Evolutionary conservation across 805 yeast species (phyloP).

Genomic region (Dipodascopsis uninucleata): DNA sequence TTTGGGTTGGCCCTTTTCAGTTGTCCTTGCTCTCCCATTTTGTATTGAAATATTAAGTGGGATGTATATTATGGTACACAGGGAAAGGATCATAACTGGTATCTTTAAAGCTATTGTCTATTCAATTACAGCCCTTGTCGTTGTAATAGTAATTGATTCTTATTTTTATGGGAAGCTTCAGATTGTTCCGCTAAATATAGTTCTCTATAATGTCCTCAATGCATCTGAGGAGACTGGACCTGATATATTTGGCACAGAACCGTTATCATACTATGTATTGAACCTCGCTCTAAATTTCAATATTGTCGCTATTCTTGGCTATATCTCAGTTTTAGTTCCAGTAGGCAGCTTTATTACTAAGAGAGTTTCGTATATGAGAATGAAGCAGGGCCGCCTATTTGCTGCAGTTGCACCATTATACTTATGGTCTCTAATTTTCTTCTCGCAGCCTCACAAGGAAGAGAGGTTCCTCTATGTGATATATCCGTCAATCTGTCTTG

Average conservation of each 20-base stretch:
- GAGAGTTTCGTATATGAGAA: not conserved
- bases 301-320: conserved; percentile 38
- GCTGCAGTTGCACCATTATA: conserved; percentile 48
- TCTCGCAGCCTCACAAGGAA: conserved; percentile 83
- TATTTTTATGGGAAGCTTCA: conserved; percentile 52
- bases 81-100: conserved; percentile 13
- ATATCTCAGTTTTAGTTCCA: conserved; percentile 23
- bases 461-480: conserved; percentile 87
- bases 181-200: conserved; percentile 76
- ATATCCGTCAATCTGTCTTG: conserved; percentile 62
- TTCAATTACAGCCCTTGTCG: conserved; percentile 9
- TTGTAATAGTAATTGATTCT: conserved; percentile 51
- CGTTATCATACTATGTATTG: conserved; percentile 62
- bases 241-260: conserved; percentile 84
- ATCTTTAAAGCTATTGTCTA: conserved; percentile 20
- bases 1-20: conserved; percentile 87
- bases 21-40: conserved; percentile 64
- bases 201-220: conserved; percentile 71
- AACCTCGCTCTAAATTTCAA: conserved; percentile 77
- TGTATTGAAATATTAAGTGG: conserved; percentile 34
- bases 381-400: conserved; percentile 6
- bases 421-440: conserved; percentile 66
- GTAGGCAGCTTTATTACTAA: conserved; percentile 10
- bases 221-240: conserved; percentile 76
- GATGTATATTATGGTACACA: conserved; percentile 6